A percentile compares a stretch with the other conserved stretches of the same genome.
Evolutionary conservation across 78 protist species (phyloP).

Genomic region (Dictyostelium capitatum): DNA sequence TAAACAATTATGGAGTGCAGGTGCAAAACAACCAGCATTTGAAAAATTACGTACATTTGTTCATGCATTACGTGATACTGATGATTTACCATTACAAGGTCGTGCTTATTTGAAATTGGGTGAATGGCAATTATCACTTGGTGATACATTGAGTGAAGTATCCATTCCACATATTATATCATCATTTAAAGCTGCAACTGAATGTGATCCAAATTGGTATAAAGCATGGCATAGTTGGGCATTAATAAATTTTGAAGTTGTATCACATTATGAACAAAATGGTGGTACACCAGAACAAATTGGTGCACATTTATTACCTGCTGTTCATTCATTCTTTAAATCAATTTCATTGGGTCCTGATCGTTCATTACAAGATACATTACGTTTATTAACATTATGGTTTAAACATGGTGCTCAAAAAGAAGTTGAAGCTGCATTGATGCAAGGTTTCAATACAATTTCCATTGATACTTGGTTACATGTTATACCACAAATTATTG

Average conservation of each 20-base stretch:
- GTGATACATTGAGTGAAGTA: slow-evolving; percentile 57
- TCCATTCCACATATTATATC: slow-evolving; percentile 77
- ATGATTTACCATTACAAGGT: slow-evolving; percentile 81
- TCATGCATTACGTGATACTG: slow-evolving; percentile 51
- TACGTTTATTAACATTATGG: slow-evolving; percentile 96
- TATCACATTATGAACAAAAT: slow-evolving; percentile 83
- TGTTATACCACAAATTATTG: slow-evolving; percentile 96
- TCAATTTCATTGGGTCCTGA: slow-evolving; percentile 88
- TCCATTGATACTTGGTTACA: slow-evolving; percentile 98
- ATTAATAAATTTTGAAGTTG: slow-evolving; percentile 89
- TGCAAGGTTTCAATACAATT: slow-evolving; percentile 90
- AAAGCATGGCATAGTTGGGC: slow-evolving; percentile 99
- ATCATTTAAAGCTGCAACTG: slow-evolving; percentile 82
- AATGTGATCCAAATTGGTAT: slow-evolving; percentile 91
- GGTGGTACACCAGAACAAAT: slow-evolving; percentile 69
- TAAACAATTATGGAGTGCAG: slow-evolving; percentile 92
- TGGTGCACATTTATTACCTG: slow-evolving; percentile 78
- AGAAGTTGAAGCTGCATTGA: slow-evolving; percentile 77
- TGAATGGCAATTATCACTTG: slow-evolving; percentile 84
- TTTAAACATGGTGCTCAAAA: slow-evolving; percentile 89
- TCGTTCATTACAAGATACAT: slow-evolving; percentile 90
- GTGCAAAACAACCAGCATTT: slow-evolving; percentile 65
- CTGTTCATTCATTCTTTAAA: slow-evolving; percentile 93
- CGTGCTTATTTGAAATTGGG: slow-evolving; percentile 91
- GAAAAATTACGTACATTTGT: slow-evolving; percentile 66